Evolutionary conservation across 2,329 filamentous ascomycete species (phyloP), one percentile per base, ranked within the genome.

Genomic region (Aspergillus novoparasiticus): DNA sequence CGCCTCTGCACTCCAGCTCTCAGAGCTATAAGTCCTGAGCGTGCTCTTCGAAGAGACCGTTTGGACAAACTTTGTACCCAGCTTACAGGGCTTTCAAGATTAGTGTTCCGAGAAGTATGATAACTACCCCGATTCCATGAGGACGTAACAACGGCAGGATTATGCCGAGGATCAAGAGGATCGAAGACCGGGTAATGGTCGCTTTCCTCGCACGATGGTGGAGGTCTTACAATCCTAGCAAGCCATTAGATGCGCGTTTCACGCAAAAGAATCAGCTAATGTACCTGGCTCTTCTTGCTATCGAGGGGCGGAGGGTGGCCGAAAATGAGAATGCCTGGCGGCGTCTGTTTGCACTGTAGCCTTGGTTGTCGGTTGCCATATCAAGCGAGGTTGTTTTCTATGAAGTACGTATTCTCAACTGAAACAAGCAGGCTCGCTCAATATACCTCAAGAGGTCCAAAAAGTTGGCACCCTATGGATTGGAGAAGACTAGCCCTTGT

Each of bases 151-250:
- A 41, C 51, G 10, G 70, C 51, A 48, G 77, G 72, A 30, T 77
- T 78, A 56, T 79, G 77, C 32, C 73, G 68, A 62, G 76, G 75
- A 56, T 79, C 71, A n/a, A 61, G 64, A 34, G 76, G 74, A 55
- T 78, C 70, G 58, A 73, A 79, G 16, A 79, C 41, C 2, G 77
- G 75, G 62, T 79, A 79, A 62, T 78, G 72, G 10, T 61, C 59
- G 36, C 65, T 73, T 64, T 79, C 76, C 53, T 74, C 65, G 55
- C 74, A 78, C 3, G 69, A 68, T 45, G 70, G 71, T 30, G 65
- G 48, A 48, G 57, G 30, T 50, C 64, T 57, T 30, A 58, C 43
- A 59, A 62, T 60, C 23, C 67, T 71, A 26, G 23, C 9, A 55
- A 14, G 6, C n/a, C 23, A 34, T 53, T 9, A 23, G 14, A 21